Evolutionary conservation across 192 early-diverging fungal genomes (phyloP).

Genomic region (Entomortierella beljakovae): DNA sequence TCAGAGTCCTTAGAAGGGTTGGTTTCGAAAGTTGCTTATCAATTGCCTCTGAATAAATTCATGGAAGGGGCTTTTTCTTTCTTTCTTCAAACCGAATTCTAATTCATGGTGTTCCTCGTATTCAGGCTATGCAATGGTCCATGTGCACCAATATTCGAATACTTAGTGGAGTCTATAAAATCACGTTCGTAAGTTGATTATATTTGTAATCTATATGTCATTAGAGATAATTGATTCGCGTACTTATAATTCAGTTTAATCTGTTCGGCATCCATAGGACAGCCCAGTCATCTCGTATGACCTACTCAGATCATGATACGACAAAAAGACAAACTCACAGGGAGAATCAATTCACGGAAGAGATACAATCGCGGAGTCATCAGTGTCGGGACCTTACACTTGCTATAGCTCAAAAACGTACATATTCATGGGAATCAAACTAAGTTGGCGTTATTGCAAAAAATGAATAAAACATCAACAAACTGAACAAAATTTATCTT

Average conservation of each 20-base stretch:
- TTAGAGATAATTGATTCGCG: not conserved
- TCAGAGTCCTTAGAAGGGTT: not conserved
- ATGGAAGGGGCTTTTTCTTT: not conserved
- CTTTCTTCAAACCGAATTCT: not conserved
- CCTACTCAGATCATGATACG: not conserved
- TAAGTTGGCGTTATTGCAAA: too few relatives aligned
- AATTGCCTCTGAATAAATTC: not conserved
- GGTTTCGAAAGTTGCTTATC: not conserved
- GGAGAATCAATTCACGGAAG: not conserved
- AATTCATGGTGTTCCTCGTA: not conserved
- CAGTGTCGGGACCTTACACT: constrained; percentile 21
- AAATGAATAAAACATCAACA: too few relatives aligned
- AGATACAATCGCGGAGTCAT: not conserved
- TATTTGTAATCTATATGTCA: not conserved
- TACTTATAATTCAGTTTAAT: not conserved
- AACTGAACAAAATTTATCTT: too few relatives aligned
- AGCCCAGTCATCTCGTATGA: not conserved
- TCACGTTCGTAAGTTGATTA: constrained; percentile 27
- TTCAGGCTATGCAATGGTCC: constrained; percentile 34
- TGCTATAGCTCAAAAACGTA: constrained; percentile 35
- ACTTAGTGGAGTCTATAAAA: constrained; percentile 24
- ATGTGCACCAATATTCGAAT: constrained; percentile 26
- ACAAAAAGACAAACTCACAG: not conserved
- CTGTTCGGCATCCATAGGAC: not conserved
- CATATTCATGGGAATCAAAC: not conserved